Base-by-base conservation (phyloP, 2,329 filamentous ascomycete genomes). In the Alternaria infectoria region DNA sequence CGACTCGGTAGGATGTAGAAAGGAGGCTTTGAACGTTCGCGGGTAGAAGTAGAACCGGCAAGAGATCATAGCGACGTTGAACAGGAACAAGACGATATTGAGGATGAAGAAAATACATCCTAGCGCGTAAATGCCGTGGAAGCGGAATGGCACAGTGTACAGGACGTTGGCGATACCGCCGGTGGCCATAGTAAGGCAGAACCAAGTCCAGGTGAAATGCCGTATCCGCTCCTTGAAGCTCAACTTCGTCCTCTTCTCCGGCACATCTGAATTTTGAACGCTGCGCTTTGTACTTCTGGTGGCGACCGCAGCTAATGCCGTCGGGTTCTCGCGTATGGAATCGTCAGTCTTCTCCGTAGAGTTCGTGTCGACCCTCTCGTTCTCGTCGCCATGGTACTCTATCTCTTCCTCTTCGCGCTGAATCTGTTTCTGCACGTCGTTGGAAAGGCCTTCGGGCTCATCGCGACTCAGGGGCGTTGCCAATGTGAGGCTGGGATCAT, bases 151-250 rank as follows among this genome's bases (percentile, higher is more conserved):
- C 4, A 82, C 81, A 75, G 78, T 76, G 71, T 87, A 84, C 23
- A 90, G 70, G 6, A 88, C 86, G 77, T 89, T 89, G 6, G 88
- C 87, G 62, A 88, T 81, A 0, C 86, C 86, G 6, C 86, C 86
- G 0, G 86, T 88, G 2, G 86, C 86, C 86, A 88, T 90, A 1
- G 87, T 89, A 78, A 89, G 82, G 15, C 91, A 92, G 72, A 93
- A 95, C 85, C 89, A 95, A 0, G 91, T 93, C 92, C 92, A 95
- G 1, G 88, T 89, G 67, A 89, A 86, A 78, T 90, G 88, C 54
- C 85, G 80, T 47, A 89, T 84, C n/a, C 88, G 80, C 67, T 87
- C 81, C 65, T 81, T 84, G 81, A 85, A 87, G 32, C 65, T 63
- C 44, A 77, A 26, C 43, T 30, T 56, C 36, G 45, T 62, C 54